These are phyloP conservation scores for Fusarium sp. DNA, from an alignment of 2,329 filamentous ascomycete genomes.

Conservation along the genomic window DNA sequence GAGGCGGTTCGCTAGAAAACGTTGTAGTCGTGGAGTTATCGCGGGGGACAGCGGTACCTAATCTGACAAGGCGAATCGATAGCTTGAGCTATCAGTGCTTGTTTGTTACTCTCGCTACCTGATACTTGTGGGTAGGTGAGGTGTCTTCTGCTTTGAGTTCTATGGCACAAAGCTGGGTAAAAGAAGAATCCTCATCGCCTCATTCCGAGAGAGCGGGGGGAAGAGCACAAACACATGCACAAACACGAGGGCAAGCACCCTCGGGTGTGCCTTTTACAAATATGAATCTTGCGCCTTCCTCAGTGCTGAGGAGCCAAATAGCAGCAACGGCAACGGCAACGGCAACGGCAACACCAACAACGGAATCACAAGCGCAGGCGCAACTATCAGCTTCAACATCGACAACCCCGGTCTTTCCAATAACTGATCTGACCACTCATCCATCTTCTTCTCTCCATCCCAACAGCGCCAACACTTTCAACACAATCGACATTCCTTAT, in stretches of 20 bases:
- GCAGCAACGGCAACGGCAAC: conserved; percentile 11
- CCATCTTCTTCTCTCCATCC: conserved; percentile 19
- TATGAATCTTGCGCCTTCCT: conserved; percentile 27
- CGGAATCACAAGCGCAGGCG: background rate
- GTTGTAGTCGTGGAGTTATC: conserved; percentile 31
- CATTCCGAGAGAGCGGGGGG: conserved; percentile 29
- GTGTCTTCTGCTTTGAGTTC: conserved; percentile 2
- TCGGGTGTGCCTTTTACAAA: conserved; percentile 21
- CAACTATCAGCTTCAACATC: conserved; percentile 1
- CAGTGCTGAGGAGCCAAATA: conserved; percentile 16
- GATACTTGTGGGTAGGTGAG: background rate
- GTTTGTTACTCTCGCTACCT: background rate
- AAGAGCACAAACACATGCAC: conserved; percentile 11
- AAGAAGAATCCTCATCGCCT: conserved; percentile 42
- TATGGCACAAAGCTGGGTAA: conserved; percentile 34
- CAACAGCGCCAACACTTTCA: conserved; percentile 13
- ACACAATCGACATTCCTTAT: conserved; percentile 26
- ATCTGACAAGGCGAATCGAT: conserved; percentile 28
- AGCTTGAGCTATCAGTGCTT: conserved; percentile 2
- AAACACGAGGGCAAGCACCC: conserved; percentile 7
- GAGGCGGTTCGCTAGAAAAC: conserved; percentile 19
- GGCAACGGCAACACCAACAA: conserved; percentile 2
- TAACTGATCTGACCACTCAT: conserved; percentile 16
- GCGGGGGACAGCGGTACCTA: conserved; percentile 17
- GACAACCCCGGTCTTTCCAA: conserved; percentile 15